Evolutionary conservation across 1,139 yeast species (phyloP), one percentile per base, ranked within the genome.

Genomic region (Yueomyces sp.): DNA sequence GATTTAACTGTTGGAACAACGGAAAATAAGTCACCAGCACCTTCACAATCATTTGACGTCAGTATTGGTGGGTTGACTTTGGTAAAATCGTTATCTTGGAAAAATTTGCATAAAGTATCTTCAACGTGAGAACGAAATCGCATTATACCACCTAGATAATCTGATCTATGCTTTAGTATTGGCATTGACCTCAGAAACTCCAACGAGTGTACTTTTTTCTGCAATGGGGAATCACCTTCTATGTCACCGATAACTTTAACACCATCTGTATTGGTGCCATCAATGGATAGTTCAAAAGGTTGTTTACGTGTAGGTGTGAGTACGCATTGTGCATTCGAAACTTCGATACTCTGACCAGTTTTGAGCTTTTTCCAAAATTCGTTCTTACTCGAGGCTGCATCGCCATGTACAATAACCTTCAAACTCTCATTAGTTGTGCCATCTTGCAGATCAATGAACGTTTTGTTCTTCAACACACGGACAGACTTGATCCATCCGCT

Each of bases 31-130:
- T 91, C 97, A 2, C 98, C 97, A 0, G 96, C 97, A 19, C 98
- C 98, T 66, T 93, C 99, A 59, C 98, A 91, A 58, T 93, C 98
- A 2, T 95, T 78, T 7, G 86, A 70, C 0, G 98, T 91, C 28
- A 89, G 65, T 25, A 89, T 56, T 3, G 99, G 98, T 2, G 97
- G 94, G 27, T 78, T 69, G 0, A 85, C 89, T 62, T 86, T 91
- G 11, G 70, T 65, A 51, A 83, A 86, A 25, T 72, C 72, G 31
- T 70, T 56, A 0, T 54, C 42, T 30, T 67, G 64, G 61, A 85
- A 85, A 53, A 75, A 85, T 5, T 66, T 66, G 42, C 70, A 62
- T 9, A 87, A 55, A 38, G 68, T 62, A 1, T 68, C 53, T 50
- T 84, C 89, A 5, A 84, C 68, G 41, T 66, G 66, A 1, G 96